Base-by-base conservation (phyloP, 2,329 filamentous ascomycete species). In the Herpotrichia juniperi region DNA sequence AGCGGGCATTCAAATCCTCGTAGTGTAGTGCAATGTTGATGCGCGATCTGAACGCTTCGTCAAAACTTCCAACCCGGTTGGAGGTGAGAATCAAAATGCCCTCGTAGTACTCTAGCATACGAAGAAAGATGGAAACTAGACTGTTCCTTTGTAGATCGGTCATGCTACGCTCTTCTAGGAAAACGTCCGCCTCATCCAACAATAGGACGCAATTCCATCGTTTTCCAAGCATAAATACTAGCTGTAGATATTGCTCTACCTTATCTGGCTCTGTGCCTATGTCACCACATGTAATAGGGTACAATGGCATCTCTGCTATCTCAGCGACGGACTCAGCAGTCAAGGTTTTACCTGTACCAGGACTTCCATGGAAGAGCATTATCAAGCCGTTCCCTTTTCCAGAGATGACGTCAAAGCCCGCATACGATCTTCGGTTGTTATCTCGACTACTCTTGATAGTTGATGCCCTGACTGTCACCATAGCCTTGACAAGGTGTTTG, bases 351-450 rank as follows among this genome's bases (percentile, higher is more conserved):
- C 46, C 81, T 2, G 81, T 78, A 3, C 81, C 81, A 0, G 81
- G 80, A 0, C 76, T 76, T 1, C 79, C 80, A 37, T 71, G 73
- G 3, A 83, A 21, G 24, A 49, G 37, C 46, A 82, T 67, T 44
- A 81, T 79, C 31, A 81, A 72, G 11, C 81, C 79, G 22, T 73
- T 72, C 12, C 80, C 80, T 57, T 83, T 83, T 24, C 78, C 79
- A 14, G 74, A 68, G 17, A 82, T 77, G 21, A 82, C 67, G 56
- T 82, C 79, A 58, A 81, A 0, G 76, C 76, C 16, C 81, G 26
- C 47, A 22, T 21, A 22, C 16, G n/a, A 14, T 40, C 7, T 5
- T n/a, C 9, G 12, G 8, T 25, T 16, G 17, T 21, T 10, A 12
- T 28, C 26, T 16, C 26, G 6, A 2, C 8, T 25, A 8, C 51